Conservation (phyloP, 306 rosid species). For the Ammopiptanthus mongolicus region DNA sequence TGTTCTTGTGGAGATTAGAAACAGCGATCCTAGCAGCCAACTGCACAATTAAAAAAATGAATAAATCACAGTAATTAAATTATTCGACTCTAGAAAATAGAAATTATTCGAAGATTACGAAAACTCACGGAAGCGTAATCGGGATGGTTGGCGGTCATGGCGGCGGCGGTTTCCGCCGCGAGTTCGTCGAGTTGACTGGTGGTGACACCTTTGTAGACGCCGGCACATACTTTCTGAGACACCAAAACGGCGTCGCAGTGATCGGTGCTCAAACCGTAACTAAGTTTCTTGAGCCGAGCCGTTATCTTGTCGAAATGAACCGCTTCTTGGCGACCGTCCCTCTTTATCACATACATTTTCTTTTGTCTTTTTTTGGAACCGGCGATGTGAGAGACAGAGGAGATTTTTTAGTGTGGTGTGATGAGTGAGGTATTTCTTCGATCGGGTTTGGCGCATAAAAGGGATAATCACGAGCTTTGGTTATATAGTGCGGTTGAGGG, state of each 20-base stretch:
- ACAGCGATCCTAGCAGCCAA: constrained; percentile 86
- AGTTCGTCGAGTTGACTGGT: constrained; percentile 93
- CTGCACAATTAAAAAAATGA: constrained; percentile 25
- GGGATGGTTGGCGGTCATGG: constrained; percentile 89
- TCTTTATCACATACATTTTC: constrained; percentile 76
- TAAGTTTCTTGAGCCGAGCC: constrained; percentile 85
- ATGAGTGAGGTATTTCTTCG: constrained; percentile 29
- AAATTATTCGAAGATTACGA: background rate
- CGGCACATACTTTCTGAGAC: constrained; percentile 91
- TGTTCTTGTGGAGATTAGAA: constrained; percentile 77
- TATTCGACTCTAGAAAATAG: background rate
- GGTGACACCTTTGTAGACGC: constrained; percentile 92
- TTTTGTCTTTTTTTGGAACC: background rate
- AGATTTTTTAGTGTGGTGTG: background rate
- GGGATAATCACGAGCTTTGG: background rate
- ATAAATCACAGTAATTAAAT: too few relatives aligned
- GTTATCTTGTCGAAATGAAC: constrained; percentile 96
- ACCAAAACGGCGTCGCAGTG: constrained; percentile 91
- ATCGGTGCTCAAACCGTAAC: constrained; percentile 76
- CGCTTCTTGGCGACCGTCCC: constrained; percentile 85
- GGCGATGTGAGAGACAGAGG: background rate
- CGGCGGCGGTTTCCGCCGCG: constrained; percentile 98
- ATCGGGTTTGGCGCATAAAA: constrained; percentile 34
- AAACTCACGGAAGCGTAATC: constrained; percentile 83
- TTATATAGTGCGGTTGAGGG: background rate